A percentile compares a stretch with the other conserved stretches of the same genome.
Evolutionary conservation across 2,329 filamentous ascomycete species (phyloP).

Genomic region (Emmonsiellopsis sp.): DNA sequence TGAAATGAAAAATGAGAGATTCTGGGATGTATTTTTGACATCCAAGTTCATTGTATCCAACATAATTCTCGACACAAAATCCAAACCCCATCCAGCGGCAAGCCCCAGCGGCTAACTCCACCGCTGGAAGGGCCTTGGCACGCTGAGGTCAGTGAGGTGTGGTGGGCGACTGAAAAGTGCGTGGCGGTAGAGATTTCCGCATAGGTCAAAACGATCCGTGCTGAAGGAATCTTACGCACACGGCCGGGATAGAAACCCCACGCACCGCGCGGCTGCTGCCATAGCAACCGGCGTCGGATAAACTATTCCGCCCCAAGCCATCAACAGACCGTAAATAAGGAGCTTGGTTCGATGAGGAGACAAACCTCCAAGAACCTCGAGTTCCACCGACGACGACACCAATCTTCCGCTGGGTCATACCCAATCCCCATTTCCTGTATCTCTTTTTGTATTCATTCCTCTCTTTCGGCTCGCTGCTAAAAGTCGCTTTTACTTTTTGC

Average conservation of each 20-base stretch:
- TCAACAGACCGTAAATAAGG: constrained; percentile 5
- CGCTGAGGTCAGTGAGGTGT: no score
- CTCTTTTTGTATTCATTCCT: not conserved
- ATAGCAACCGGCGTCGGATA: constrained; percentile 13
- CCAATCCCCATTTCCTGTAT: constrained; percentile 3
- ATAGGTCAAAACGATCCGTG: not conserved
- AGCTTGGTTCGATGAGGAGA: not conserved
- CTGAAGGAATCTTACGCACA: not conserved
- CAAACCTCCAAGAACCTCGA: not conserved
- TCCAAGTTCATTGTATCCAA: no score
- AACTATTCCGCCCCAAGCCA: constrained; percentile 3
- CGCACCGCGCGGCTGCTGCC: constrained; percentile 1
- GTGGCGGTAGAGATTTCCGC: not conserved
- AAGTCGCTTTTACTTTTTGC: not conserved
- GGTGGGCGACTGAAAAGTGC: not conserved
- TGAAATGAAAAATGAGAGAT: no score
- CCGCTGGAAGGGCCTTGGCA: no score
- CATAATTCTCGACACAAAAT: no score
- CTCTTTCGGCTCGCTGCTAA: not conserved
- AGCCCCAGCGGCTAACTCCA: no score
- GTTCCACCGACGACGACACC: not conserved
- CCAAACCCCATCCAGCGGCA: no score
- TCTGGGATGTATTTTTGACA: no score
- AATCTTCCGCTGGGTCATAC: not conserved
- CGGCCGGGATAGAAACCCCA: not conserved